Base-by-base conservation (phyloP, 2,329 filamentous ascomycete species). In the Botrytis sinoallii region DNA sequence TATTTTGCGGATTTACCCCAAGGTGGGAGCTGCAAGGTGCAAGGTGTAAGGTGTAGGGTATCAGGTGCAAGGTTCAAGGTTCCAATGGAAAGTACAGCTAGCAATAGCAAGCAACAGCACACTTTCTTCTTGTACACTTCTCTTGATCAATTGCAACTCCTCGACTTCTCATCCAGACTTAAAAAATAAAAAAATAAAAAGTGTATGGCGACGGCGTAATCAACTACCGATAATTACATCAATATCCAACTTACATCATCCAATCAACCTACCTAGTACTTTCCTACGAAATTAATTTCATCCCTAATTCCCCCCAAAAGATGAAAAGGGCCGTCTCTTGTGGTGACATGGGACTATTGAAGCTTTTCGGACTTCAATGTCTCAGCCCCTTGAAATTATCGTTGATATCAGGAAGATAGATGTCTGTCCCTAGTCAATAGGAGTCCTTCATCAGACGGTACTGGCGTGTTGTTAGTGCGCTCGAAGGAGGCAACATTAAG, bases 311-410 rank as follows among this genome's bases (percentile, higher is more conserved):
- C 60, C 60, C 60, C 60, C 12, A 55, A 16, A 25, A 8, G 40
- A 29, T 1, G 9, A 73, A 59, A 72, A 73, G 55, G 71, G 42
- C 71, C 64, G 60, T 73, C 64, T 67, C 60, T 73, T 32, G 52
- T 60, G 29, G 63, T 61, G 64, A 69, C 71, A 69, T 73, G 8
- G 25, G 12, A 61, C 71, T 10, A 69, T 73, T 67, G 46, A 72
- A 72, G 46, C 35, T 60, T 59, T 59, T 55, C 71, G 42, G 71
- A 61, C 32, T 69, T n/a, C 60, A 61, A 69, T 73, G 64, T 73
- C 71, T 73, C 71, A 73, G 71, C 64, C 64, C 71, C 71, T 44
- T n/a, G 12, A 16, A 29, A n/a, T 55, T 67, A 72, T 55, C 61
- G 32, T 60, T 73, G 52, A 38, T 68, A 35, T 57, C 38, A 46